Percentiles rank a stretch among this genome's conserved stretches.
Conservation (phyloP, 495 filamentous ascomycete genomes). For the Glonium stellatum region DNA sequence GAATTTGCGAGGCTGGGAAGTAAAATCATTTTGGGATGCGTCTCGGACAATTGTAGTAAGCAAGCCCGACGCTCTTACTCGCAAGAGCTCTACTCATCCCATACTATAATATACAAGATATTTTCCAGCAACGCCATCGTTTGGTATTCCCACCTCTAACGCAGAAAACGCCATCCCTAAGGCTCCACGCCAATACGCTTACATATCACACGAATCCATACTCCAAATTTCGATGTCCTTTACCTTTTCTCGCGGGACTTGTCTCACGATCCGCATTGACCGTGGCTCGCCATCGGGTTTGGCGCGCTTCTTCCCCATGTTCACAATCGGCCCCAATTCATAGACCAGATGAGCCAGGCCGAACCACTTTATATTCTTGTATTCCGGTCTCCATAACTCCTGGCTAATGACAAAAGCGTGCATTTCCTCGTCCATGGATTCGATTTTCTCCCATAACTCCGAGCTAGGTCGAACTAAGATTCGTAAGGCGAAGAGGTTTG, state of each 20-base stretch:
- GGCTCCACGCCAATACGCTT: neutral
- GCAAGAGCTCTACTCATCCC: neutral
- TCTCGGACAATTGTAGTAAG: no score
- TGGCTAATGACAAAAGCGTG: conserved; percentile 25
- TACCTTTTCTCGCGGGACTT: conserved; percentile 20
- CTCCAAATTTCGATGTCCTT: conserved; percentile 31
- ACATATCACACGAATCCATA: conserved; percentile 18
- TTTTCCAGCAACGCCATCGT: neutral
- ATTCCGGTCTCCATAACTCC: conserved; percentile 23
- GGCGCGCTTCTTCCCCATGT: neutral
- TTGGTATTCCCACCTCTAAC: neutral
- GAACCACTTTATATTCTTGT: conserved; percentile 28
- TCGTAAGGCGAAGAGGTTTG: conserved; percentile 32
- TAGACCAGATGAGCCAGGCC: conserved; percentile 31
- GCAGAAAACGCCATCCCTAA: neutral
- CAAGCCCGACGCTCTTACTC: neutral
- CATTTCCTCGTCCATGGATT: conserved; percentile 22
- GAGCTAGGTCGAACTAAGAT: conserved; percentile 27
- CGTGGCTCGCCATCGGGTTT: conserved; percentile 15
- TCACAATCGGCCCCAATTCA: conserved; percentile 24
- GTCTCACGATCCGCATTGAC: conserved; percentile 20
- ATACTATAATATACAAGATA: neutral
- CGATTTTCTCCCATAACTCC: conserved; percentile 21
- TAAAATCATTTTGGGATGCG: neutral
- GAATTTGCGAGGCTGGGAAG: neutral